A percentile compares a stretch with the other conserved stretches of the same genome.
Evolutionary conservation across 208 protist genomes (phyloP).

Genomic region (Kentomonas sorsogonicus): DNA sequence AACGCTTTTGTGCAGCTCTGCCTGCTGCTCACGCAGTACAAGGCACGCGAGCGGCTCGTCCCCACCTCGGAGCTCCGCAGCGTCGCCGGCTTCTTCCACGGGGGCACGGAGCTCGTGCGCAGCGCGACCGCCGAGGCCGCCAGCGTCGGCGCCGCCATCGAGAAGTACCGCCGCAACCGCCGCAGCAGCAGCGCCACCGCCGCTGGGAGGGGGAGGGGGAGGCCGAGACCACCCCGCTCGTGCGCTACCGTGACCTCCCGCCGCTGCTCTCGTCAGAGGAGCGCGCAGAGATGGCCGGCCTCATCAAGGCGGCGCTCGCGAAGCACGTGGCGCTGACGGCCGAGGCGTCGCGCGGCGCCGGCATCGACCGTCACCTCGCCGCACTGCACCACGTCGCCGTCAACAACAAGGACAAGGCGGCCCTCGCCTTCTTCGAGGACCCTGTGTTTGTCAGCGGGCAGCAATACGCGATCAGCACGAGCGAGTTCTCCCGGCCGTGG

Average conservation of each 20-base stretch:
- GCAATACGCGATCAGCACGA: slow-evolving; percentile 54
- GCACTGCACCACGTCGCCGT: slow-evolving; percentile 74
- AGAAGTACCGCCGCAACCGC: too few species aligned
- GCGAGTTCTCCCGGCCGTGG: slow-evolving; percentile 66
- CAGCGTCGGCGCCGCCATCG: too few species aligned
- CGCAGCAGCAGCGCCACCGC: too few species aligned
- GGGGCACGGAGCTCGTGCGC: slow-evolving; percentile 75
- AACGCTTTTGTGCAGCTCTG: slow-evolving; percentile 87
- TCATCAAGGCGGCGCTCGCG: background rate
- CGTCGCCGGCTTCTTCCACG: slow-evolving; percentile 75
- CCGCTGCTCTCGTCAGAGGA: background rate
- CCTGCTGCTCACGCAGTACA: slow-evolving; percentile 80
- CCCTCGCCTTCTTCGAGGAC: slow-evolving; percentile 79
- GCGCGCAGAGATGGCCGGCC: background rate
- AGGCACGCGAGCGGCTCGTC: slow-evolving; percentile 60
- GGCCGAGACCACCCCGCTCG: too few species aligned
- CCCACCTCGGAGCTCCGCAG: slow-evolving; percentile 61
- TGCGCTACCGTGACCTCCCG: too few species aligned
- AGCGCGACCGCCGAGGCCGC: slow-evolving; percentile 60
- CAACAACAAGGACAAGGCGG: slow-evolving; percentile 53
- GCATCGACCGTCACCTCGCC: slow-evolving; percentile 87
- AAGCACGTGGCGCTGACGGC: background rate
- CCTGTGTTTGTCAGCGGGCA: slow-evolving; percentile 45
- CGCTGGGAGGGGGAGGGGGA: too few species aligned
- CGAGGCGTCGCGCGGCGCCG: slow-evolving; percentile 66